Evolutionary conservation across 2,329 filamentous ascomycete genomes (phyloP).

Genomic region (Pseudocercospora vitis): DNA sequence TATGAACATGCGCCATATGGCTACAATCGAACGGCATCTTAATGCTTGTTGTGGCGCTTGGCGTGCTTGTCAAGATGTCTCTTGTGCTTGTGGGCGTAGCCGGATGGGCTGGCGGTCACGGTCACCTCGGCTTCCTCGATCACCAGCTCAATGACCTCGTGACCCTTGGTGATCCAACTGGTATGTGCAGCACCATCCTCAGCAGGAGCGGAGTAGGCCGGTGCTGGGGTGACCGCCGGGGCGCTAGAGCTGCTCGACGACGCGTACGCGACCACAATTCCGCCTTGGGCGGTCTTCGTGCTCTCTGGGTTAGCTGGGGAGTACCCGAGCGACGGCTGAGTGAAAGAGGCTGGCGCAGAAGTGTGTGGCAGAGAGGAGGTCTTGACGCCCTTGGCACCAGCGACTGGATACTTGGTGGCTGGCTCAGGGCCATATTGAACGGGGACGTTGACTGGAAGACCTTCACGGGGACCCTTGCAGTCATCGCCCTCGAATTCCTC

Average conservation of each 20-base stretch:
- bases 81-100: slow-evolving; percentile 30
- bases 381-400: slow-evolving; percentile 25
- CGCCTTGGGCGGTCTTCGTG: slow-evolving; percentile 29
- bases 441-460: slow-evolving; percentile 67
- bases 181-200: slow-evolving; percentile 40
- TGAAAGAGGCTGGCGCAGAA: slow-evolving; percentile 18
- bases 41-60: slow-evolving; percentile 24
- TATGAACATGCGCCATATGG: slow-evolving; percentile 7
- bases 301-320: slow-evolving; percentile 28
- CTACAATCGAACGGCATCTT: slow-evolving; percentile 7
- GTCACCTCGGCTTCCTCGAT: slow-evolving; percentile 47
- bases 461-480: slow-evolving; percentile 54
- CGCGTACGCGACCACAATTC: slow-evolving; percentile 25
- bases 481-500: slow-evolving; percentile 59
- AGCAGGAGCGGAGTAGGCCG: slow-evolving; percentile 27
- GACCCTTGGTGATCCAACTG: slow-evolving; percentile 44
- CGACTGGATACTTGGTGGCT: slow-evolving; percentile 39
- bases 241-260: slow-evolving; percentile 2
- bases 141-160: slow-evolving; percentile 47
- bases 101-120: slow-evolving; percentile 40
- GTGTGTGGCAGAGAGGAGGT: slow-evolving; percentile 24
- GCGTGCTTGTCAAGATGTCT: slow-evolving; percentile 35
- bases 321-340: slow-evolving; percentile 21
- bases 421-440: slow-evolving; percentile 48
- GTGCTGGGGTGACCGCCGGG: slow-evolving; percentile 23